Percentiles rank a stretch among this genome's conserved stretches.
These are phyloP conservation scores for Odontarrhena argentea DNA, from an alignment of 345 rosid genomes.

Conservation along the genomic window DNA sequence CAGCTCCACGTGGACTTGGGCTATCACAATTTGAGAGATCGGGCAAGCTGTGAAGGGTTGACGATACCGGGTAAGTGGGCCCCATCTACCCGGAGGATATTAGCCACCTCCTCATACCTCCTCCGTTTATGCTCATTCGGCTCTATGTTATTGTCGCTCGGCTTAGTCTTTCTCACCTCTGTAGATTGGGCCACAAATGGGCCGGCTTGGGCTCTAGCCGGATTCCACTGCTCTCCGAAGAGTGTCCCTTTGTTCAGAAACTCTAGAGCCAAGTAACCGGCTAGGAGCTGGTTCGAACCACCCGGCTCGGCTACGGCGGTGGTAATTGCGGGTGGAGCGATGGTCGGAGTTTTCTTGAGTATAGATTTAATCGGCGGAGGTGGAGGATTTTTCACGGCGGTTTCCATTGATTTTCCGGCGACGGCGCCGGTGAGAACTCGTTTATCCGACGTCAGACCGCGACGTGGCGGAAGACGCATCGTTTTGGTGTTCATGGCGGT, in stretches of 20 bases:
- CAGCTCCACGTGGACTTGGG: conserved; percentile 41
- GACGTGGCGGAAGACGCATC: conserved; percentile 92
- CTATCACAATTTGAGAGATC: conserved; percentile 56
- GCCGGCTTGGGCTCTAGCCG: conserved; percentile 39
- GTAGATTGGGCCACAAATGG: conserved; percentile 16
- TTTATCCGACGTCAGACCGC: conserved; percentile 63
- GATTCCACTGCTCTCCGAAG: conserved; percentile 64
- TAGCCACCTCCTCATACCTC: conserved; percentile 73
- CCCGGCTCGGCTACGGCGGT: conserved; percentile 29
- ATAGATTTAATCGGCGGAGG: conserved; percentile 39
- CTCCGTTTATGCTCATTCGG: conserved; percentile 39
- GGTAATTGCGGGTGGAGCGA: conserved; percentile 4
- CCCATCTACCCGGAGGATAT: conserved; percentile 64
- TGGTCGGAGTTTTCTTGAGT: conserved; percentile 40
- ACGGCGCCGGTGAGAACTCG: conserved; percentile 50
- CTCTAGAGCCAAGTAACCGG: conserved; percentile 86
- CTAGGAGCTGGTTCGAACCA: conserved; percentile 59
- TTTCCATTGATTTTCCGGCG: conserved; percentile 17
- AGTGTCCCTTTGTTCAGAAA: conserved; percentile 78
- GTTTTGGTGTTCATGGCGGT: conserved; percentile 59
- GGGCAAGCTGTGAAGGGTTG: conserved; percentile 83
- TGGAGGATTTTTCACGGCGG: conserved; percentile 31
- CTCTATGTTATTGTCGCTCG: conserved; percentile 43
- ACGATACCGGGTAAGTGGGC: conserved; percentile 73
- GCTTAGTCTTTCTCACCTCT: conserved; percentile 34